Base-by-base conservation (phyloP, 805 yeast species). In the Scheffersomyces coipomensis region DNA sequence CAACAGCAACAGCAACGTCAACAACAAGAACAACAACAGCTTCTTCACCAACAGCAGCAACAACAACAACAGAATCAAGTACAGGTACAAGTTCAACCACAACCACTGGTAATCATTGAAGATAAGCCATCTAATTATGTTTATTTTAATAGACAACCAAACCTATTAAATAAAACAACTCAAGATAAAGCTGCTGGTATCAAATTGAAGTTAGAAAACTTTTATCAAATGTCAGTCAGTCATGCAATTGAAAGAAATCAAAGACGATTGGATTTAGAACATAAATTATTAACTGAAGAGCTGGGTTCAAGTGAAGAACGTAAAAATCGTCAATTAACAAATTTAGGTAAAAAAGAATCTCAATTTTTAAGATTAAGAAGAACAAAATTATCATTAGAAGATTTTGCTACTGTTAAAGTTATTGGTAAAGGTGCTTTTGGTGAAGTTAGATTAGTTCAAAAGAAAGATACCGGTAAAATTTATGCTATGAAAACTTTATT, bases 371-470 rank as follows among this genome's bases (percentile, higher is more conserved):
- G 97, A 46, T 73, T 89, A 39, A 71, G 97, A 49, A 78, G 97
- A 60, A 89, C 97, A 1, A 78, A 89, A 55, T 70, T 89, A 38
- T 76, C 88, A 1, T 68, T 88, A 31, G 93, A 85, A 29, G 97
- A 89, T 64, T 87, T 89, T 64, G 78, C 73, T 43, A 89, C 97
- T 1, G 95, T 89, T 39, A 88, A 88, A 63, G 96, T 85, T 25
- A 78, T 74, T 78, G 99, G 99, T 35, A 93, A 93, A 60, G 99
- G 99, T 47, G 97, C 99, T 0, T 93, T 93, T 68, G 99, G 99
- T 45, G 97, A 89, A 57, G 99, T 93, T 25, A 77, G 97, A 46
- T 71, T 93, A 38, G 98, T 93, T 11, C 97, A 93, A 57, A 91
- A 90, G 70, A 75, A 71, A 38, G 99, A 93, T 62, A 85, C 93